These are phyloP conservation scores for Tricholoma bakamatsutake DNA, from an alignment of 768 basidiomycete genomes.

Conservation along the genomic window DNA sequence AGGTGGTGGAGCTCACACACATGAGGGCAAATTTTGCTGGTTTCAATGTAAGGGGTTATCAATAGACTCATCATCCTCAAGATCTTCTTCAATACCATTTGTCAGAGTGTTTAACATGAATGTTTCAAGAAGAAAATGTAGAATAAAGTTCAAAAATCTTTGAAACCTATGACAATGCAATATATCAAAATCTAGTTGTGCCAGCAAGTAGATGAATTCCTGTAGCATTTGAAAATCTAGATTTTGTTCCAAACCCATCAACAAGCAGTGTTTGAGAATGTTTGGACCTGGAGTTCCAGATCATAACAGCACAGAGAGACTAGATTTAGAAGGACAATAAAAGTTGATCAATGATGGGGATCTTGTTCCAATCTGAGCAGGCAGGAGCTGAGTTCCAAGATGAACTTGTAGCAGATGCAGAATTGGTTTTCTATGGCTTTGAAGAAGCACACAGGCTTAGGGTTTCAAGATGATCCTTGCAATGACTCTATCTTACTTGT, in stretches of 20 bases:
- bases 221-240: neutral
- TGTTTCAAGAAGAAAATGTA: too few species aligned
- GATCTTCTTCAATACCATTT: too few species aligned
- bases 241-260: neutral
- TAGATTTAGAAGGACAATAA: neutral
- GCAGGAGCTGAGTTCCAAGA: too few species aligned
- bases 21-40: too few species aligned
- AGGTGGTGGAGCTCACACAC: too few species aligned
- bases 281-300: neutral
- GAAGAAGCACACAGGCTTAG: neutral
- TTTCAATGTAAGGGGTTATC: too few species aligned
- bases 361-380: neutral
- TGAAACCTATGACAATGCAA: neutral
- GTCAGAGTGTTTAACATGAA: too few species aligned
- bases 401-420: neutral
- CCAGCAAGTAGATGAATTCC: neutral
- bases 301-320: neutral
- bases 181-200: neutral
- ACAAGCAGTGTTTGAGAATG: neutral
- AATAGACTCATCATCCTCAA: too few species aligned
- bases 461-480: neutral
- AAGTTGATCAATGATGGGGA: neutral
- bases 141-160: neutral
- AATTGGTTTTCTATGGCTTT: neutral
- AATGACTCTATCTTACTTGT: neutral